phyloP scores from a whole-genome alignment of 805 yeast species.

The Zygotorulaspora chibaensis region DNA sequence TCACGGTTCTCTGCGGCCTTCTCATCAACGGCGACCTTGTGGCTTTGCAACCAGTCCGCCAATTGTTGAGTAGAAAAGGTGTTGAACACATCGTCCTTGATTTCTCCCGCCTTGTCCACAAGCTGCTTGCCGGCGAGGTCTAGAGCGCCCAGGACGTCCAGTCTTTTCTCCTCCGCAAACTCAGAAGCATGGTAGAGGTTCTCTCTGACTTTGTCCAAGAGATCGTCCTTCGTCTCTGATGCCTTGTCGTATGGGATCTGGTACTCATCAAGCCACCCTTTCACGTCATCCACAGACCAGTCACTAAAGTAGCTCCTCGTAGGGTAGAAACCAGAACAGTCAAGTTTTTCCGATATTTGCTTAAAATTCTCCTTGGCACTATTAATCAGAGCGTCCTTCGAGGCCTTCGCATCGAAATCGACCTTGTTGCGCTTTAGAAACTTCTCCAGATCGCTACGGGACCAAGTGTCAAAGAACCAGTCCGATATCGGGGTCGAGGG shows the following conservation, averaged over 20 bases:
- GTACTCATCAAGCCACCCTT: slow-evolving; percentile 45
- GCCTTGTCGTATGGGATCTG: slow-evolving; percentile 38
- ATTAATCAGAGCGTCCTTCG: slow-evolving; percentile 41
- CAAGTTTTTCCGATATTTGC: slow-evolving; percentile 36
- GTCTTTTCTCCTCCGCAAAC: slow-evolving; percentile 38
- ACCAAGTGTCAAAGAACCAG: slow-evolving; percentile 52
- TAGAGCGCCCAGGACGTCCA: slow-evolving; percentile 39
- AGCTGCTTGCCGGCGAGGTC: slow-evolving; percentile 36
- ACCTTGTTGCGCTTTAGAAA: slow-evolving; percentile 35
- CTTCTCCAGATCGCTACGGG: slow-evolving; percentile 32
- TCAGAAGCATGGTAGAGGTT: slow-evolving; percentile 43
- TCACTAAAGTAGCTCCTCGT: slow-evolving; percentile 49
- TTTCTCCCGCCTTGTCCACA: slow-evolving; percentile 38
- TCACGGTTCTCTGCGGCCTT: slow-evolving; percentile 35
- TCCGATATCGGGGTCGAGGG: slow-evolving; percentile 24
- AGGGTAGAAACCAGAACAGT: slow-evolving; percentile 43
- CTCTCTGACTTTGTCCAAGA: slow-evolving; percentile 44
- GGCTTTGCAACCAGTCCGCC: slow-evolving; percentile 49
- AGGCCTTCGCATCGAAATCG: slow-evolving; percentile 26
- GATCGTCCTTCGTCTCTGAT: slow-evolving; percentile 43
- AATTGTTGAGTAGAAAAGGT: slow-evolving; percentile 53
- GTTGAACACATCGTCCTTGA: slow-evolving; percentile 44
- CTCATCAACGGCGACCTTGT: slow-evolving; percentile 40
- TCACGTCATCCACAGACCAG: slow-evolving; percentile 51
- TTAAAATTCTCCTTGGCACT: slow-evolving; percentile 41